A percentile compares a stretch with the other conserved stretches of the same genome.
phyloP scores from a whole-genome alignment of 2,329 filamentous ascomycete genomes.

The Didymella pinodella region DNA sequence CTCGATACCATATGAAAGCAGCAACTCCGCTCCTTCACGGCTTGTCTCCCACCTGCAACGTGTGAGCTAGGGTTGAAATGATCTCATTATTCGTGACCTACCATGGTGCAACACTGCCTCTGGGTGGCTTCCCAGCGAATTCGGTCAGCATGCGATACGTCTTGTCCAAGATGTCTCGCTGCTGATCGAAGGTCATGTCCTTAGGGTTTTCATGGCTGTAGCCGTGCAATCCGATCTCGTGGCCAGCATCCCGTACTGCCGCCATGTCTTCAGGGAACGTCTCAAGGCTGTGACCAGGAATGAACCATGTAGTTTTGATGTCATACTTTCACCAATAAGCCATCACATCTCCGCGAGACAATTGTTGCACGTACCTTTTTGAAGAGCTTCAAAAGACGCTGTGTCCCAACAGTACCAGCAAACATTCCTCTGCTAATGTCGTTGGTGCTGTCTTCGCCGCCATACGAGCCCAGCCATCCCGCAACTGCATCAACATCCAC shows the following conservation, averaged over 20 bases:
- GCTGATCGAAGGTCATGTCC: constrained; percentile 77
- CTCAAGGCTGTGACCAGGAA: constrained; percentile 67
- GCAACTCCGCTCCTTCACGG: constrained; percentile 69
- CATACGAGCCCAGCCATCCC: constrained; percentile 78
- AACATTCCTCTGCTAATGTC: constrained; percentile 75
- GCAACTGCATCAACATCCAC: constrained; percentile 75
- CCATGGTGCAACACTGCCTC: constrained; percentile 77
- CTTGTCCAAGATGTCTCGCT: constrained; percentile 76
- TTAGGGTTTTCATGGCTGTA: constrained; percentile 78
- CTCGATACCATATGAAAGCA: constrained; percentile 71
- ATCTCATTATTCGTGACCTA: constrained; percentile 13
- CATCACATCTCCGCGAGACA: no score
- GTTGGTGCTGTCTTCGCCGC: constrained; percentile 73
- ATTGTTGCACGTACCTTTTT: constrained; percentile 55
- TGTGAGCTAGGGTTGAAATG: constrained; percentile 48
- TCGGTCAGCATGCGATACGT: constrained; percentile 75
- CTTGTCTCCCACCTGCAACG: constrained; percentile 68
- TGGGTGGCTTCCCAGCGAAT: constrained; percentile 73
- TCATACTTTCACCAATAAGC: constrained; percentile 56
- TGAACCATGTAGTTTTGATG: constrained; percentile 74
- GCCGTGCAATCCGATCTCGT: constrained; percentile 73
- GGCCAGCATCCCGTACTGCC: constrained; percentile 68
- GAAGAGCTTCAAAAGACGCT: constrained; percentile 73
- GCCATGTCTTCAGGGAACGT: constrained; percentile 72
- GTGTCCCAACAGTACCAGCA: constrained; percentile 73